Evolutionary conservation across 1,284 basidiomycete genomes (phyloP).

Genomic region (Pascua sp.): DNA sequence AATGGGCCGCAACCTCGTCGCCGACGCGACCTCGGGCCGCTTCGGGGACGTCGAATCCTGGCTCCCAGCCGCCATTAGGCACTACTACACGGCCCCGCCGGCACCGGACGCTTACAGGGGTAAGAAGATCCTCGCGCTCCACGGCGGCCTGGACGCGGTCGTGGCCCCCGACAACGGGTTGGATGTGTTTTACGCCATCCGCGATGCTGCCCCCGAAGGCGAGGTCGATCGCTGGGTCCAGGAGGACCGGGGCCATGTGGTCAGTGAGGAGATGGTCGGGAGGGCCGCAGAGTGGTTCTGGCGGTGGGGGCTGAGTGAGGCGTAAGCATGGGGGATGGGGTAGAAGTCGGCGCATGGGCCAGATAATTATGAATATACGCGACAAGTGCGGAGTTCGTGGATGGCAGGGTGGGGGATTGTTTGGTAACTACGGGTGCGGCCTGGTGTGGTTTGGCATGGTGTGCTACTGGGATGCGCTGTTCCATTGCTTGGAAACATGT

Average conservation of each 20-base stretch:
- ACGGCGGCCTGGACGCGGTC: constrained; percentile 51
- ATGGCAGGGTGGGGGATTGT: no score
- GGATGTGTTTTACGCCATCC: constrained; percentile 2
- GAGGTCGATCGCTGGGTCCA: constrained; percentile 38
- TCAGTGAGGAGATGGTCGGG: constrained; percentile 44
- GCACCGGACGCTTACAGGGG: constrained; percentile 53
- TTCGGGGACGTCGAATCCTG: neutral
- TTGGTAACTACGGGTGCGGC: no score
- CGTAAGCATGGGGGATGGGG: neutral
- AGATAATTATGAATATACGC: no score
- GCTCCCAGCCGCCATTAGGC: neutral
- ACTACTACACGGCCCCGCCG: neutral
- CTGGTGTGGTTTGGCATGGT: no score
- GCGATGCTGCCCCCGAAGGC: constrained; percentile 51
- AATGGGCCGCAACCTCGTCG: constrained; percentile 49
- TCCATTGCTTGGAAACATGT: no score
- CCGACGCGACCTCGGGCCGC: no score
- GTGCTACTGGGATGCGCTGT: no score
- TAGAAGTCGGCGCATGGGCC: no score
- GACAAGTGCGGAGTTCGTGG: no score
- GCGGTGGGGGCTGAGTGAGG: constrained; percentile 29
- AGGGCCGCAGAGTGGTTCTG: constrained; percentile 45
- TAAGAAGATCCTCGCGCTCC: constrained; percentile 66
- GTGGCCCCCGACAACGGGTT: constrained; percentile 32
- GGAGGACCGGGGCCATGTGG: constrained; percentile 44